Base-by-base conservation (phyloP, 306 rosid species). In the Sphenostylis stenocarpa region DNA sequence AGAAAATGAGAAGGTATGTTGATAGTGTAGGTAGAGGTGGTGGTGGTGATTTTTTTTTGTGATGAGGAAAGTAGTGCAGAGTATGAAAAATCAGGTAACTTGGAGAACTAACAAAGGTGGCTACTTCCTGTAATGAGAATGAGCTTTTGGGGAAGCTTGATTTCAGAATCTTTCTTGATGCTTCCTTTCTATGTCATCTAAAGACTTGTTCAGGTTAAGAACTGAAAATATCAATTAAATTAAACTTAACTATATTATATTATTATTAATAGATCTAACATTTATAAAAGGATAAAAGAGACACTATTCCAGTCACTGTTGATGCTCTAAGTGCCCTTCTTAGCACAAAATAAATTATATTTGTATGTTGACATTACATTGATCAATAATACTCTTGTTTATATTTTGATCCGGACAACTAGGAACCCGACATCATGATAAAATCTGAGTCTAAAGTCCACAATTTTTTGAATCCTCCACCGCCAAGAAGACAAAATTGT, bases 101-200 rank as follows among this genome's bases (percentile, higher is more conserved):
- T 65, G 39, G 31, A 29, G 68, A 69, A 45, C 56, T 68, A 57
- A 38, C 29, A 38, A 72, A 31, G 20, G 10, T 64, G 78, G 26
- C 45, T 72, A 14, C 17, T 70, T 33, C 8, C 80, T 41, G 23
- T 52, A 36, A 74, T 21, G 67, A 48, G 33, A 69, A 74, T 44
- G 26, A 77, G 78, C 77, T 77, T 66, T 81, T 79, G 44, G 39
- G 74, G 38, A 79, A 78, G 69, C 66, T 72, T 70, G 64, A 24
- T 36, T 8, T 7, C 41, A 14, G 77, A 69, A 72, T 72, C 71
- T 84, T 74, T 39, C 81, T 38, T 38, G 0, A 84, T 81, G 76
- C 88, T 81, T 89, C 83, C 86, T 82, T 29, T 19, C 1, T 23
- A 23, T 23, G 63, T 36, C 41, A 36, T 36, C 41, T 36, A 36